A percentile compares a stretch with the other conserved stretches of the same genome.
phyloP scores from a whole-genome alignment of 2,329 filamentous ascomycete genomes.

The Phyllosticta citribraziliensis region DNA sequence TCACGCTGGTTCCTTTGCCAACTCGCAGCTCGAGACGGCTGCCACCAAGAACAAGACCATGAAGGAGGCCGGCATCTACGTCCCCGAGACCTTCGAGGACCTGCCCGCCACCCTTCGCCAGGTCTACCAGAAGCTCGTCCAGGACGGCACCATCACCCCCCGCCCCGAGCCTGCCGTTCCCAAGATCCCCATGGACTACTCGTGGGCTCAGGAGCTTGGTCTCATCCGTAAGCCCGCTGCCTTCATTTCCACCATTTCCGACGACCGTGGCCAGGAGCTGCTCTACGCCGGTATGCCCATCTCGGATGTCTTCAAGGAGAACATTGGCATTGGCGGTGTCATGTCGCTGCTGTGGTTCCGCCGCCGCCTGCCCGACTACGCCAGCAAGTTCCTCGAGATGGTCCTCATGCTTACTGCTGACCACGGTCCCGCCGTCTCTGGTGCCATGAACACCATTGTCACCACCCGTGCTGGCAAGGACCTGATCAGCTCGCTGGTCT shows the following conservation, averaged over 20 bases:
- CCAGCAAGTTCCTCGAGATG: slow-evolving; percentile 99
- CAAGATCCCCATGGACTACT: slow-evolving; percentile 99
- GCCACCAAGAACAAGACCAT: slow-evolving; percentile 95
- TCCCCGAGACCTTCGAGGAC: slow-evolving; percentile 95
- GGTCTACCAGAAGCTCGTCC: slow-evolving; percentile 84
- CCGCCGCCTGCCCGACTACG: slow-evolving; percentile 87
- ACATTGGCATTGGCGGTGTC: slow-evolving; percentile 98
- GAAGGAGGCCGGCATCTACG: slow-evolving; percentile 87
- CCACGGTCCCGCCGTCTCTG: slow-evolving; percentile 96
- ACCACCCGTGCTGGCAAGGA: slow-evolving; percentile 99
- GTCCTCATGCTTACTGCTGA: slow-evolving; percentile 99
- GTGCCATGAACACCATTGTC: slow-evolving; percentile 99
- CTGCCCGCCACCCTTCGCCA: slow-evolving; percentile 65
- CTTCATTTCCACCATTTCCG: slow-evolving; percentile 99
- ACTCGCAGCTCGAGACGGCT: slow-evolving; percentile 97
- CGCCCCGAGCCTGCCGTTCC: slow-evolving; percentile 83
- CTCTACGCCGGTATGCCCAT: slow-evolving; percentile 99
- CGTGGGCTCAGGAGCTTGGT: slow-evolving; percentile 97
- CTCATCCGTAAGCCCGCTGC: slow-evolving; percentile 99
- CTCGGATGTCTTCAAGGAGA: slow-evolving; percentile 98
- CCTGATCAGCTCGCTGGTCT: slow-evolving; percentile 87
- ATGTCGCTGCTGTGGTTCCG: slow-evolving; percentile 99
- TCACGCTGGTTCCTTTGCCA: slow-evolving; percentile 96
- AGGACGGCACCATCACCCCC: slow-evolving; percentile 74
- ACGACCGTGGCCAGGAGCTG: slow-evolving; percentile 98